Evolutionary conservation across 257 asterid species (phyloP), one percentile per base, ranked within the genome.

Genomic region (Coffea canephora): DNA sequence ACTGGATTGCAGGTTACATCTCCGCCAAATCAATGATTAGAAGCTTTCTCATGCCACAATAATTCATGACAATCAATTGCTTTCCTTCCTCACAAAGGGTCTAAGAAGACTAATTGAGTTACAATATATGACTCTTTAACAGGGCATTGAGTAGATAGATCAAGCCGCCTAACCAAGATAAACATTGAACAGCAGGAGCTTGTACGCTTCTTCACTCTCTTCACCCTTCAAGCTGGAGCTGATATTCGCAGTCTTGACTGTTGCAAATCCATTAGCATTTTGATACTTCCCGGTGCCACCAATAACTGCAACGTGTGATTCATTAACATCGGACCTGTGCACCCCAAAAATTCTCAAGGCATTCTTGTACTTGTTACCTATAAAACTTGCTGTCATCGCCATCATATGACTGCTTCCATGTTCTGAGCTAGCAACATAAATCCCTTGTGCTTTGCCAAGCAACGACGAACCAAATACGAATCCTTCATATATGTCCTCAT

Each of bases 271-370:
- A 80, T 95, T 89, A 0, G 97, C 98, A 8, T 89, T 84, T 76
- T 89, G 88, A 74, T 86, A 94, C 88, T 87, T 92, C 6, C 97
- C 95, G 0, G 85, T 87, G 3, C 98, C 97, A 0, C 97, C 97
- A 25, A 94, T 91, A 16, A 94, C 90, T n/a, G 96, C 94, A 71
- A 92, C 78, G 39, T 93, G 85, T 7, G 97, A 90, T 88, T 90
- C 89, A 0, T 82, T 76, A 66, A 87, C 87, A 23, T 93, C 94
- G 1, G 87, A 74, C 84, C 73, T 84, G 77, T 85, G 93, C 62
- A 94, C 90, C 1, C 98, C 97, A 13, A 89, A 94, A 73, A 91
- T 87, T 79, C 90, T 91, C 18, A 94, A 39, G 52, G 89, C 81
- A 46, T 93, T 92, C 0, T 90, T 87, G 4, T 77, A 85, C 36